Evolutionary conservation across 1,139 yeast genomes (phyloP).

Genomic region (Suhomyces atakaporum): DNA sequence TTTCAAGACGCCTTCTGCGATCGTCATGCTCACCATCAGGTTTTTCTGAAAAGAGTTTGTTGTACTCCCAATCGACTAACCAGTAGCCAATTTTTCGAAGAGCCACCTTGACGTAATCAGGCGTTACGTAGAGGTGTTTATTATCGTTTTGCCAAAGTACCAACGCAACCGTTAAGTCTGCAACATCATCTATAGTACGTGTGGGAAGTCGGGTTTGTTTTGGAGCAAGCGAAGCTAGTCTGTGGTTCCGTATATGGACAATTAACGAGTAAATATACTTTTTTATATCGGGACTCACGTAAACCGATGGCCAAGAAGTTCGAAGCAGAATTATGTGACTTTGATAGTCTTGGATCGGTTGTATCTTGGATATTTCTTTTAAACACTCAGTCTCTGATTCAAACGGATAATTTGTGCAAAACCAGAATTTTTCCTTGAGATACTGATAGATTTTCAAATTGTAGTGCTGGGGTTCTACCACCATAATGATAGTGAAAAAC

Average conservation of each 20-base stretch:
- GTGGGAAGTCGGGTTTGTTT: slow-evolving; percentile 39
- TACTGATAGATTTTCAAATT: slow-evolving; percentile 27
- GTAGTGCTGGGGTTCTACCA: slow-evolving; percentile 20
- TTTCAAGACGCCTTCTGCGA: slow-evolving; percentile 26
- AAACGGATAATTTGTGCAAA: slow-evolving; percentile 21
- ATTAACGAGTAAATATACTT: slow-evolving; percentile 43
- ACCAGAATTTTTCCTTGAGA: slow-evolving; percentile 45
- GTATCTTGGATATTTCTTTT: slow-evolving; percentile 5
- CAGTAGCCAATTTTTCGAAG: slow-evolving; percentile 48
- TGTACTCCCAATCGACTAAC: slow-evolving; percentile 48
- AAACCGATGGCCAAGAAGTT: slow-evolving; percentile 21
- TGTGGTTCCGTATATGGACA: slow-evolving; percentile 42
- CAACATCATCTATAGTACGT: slow-evolving; percentile 31
- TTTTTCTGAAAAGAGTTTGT: slow-evolving; percentile 17
- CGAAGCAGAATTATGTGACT: slow-evolving; percentile 8
- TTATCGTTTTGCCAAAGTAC: slow-evolving; percentile 29
- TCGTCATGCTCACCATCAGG: slow-evolving; percentile 13
- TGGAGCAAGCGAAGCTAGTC: slow-evolving; percentile 44
- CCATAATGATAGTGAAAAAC: slow-evolving; percentile 28
- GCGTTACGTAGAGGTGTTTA: slow-evolving; percentile 34
- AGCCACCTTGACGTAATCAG: slow-evolving; percentile 43
- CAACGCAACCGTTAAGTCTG: slow-evolving; percentile 30
- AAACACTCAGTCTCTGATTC: slow-evolving; percentile 10
- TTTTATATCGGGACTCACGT: slow-evolving; percentile 38
- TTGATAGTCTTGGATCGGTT: slow-evolving; percentile 3